A percentile compares a stretch with the other conserved stretches of the same genome.
Conservation (phyloP, 2,329 filamentous ascomycete genomes). For the Alternaria hordeiaustralica region DNA sequence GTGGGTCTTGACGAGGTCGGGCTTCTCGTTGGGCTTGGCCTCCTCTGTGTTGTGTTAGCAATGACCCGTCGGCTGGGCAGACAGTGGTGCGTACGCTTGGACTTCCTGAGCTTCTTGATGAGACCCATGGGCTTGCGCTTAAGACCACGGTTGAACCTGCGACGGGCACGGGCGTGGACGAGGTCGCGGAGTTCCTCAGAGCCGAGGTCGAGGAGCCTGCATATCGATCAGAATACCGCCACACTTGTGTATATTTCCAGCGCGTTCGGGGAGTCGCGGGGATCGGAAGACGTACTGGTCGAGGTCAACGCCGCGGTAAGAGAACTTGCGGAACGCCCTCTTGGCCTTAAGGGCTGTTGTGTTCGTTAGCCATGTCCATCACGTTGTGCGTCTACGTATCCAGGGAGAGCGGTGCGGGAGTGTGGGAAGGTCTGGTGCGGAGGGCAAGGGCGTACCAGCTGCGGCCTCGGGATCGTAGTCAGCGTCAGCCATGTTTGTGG, state of each 20-base stretch:
- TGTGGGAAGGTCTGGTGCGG: constrained; percentile 15
- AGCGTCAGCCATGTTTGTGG: constrained; percentile 82
- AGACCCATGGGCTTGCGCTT: constrained; percentile 99
- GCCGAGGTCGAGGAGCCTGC: constrained; percentile 95
- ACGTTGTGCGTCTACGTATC: constrained; percentile 7
- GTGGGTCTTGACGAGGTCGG: constrained; percentile 98
- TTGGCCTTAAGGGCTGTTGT: constrained; percentile 93
- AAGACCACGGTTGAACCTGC: constrained; percentile 98
- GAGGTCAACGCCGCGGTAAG: constrained; percentile 98
- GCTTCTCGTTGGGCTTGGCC: constrained; percentile 91
- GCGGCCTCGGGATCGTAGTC: constrained; percentile 73
- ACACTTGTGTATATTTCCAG: neutral
- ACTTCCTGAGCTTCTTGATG: constrained; percentile 99
- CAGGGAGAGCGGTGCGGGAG: constrained; percentile 11
- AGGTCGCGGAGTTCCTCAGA: constrained; percentile 99
- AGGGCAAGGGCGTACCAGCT: constrained; percentile 65
- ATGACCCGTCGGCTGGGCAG: neutral
- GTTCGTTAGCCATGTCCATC: constrained; percentile 35
- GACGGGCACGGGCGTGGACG: constrained; percentile 97
- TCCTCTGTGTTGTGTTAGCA: constrained; percentile 26
- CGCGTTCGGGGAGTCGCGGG: neutral
- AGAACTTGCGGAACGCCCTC: constrained; percentile 99
- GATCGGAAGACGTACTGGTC: constrained; percentile 78
- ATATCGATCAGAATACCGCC: constrained; percentile 31
- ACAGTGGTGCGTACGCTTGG: constrained; percentile 49